phyloP scores from a whole-genome alignment of 805 yeast species.

The Saccharomycopsis sp. region DNA sequence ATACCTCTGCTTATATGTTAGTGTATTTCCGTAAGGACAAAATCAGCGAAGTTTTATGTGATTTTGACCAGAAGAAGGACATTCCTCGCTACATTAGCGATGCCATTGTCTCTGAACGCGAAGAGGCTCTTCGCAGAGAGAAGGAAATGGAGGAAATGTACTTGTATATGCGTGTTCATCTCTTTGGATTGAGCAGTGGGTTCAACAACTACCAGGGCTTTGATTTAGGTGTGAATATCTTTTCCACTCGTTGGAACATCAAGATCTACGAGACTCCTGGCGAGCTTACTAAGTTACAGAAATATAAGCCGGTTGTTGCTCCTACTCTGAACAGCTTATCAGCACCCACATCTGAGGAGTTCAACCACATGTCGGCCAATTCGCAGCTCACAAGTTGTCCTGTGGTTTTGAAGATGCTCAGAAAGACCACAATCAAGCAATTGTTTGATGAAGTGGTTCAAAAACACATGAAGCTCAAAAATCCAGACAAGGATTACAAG shows the following conservation, averaged over 20 bases:
- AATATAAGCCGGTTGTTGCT: neutral
- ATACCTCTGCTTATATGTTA: conserved; percentile 95
- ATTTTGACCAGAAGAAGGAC: conserved; percentile 41
- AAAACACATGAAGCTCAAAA: conserved; percentile 30
- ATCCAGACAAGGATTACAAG: conserved; percentile 26
- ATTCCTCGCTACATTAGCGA: conserved; percentile 65
- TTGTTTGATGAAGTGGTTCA: conserved; percentile 46
- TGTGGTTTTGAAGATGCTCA: conserved; percentile 38
- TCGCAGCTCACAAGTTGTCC: conserved; percentile 16
- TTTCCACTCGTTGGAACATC: conserved; percentile 13
- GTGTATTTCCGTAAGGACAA: conserved; percentile 74
- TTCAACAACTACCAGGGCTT: conserved; percentile 63
- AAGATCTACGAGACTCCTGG: conserved; percentile 23
- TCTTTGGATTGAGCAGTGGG: conserved; percentile 44
- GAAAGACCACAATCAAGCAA: conserved; percentile 46
- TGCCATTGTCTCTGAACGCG: conserved; percentile 57
- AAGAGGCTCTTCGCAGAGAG: conserved; percentile 45
- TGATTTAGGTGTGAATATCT: conserved; percentile 66
- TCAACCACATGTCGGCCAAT: neutral
- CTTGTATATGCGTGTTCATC: conserved; percentile 48
- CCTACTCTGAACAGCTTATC: neutral
- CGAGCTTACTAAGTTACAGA: conserved; percentile 5
- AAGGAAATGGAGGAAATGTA: conserved; percentile 70
- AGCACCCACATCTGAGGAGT: neutral
- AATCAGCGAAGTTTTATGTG: conserved; percentile 51